A percentile compares a stretch with the other conserved stretches of the same genome.
These are phyloP conservation scores for Tubosaeta sp. DNA, from an alignment of 768 basidiomycete genomes.

Conservation along the genomic window DNA sequence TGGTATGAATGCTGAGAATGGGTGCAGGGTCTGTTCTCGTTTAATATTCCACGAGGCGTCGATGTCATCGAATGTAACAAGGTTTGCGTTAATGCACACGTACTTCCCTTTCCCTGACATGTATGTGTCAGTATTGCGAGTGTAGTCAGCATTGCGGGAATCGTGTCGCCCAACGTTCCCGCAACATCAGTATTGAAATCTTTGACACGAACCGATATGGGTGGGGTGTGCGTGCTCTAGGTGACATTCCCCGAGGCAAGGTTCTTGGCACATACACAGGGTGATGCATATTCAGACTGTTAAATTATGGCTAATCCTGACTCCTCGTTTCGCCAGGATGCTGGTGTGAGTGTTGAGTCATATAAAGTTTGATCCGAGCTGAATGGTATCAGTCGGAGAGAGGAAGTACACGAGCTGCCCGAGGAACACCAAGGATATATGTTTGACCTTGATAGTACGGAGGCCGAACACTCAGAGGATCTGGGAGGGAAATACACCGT, in stretches of 20 bases:
- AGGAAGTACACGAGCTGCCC: constrained; percentile 36
- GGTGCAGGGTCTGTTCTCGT: constrained; percentile 47
- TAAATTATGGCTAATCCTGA: constrained; percentile 1
- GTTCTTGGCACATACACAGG: constrained; percentile 69
- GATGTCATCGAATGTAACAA: constrained; percentile 67
- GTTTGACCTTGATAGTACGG: constrained; percentile 63
- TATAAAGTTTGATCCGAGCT: background rate
- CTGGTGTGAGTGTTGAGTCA: constrained; percentile 39
- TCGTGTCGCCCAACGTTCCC: constrained; percentile 57
- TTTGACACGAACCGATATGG: constrained; percentile 59
- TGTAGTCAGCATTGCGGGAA: constrained; percentile 49
- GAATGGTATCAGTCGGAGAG: constrained; percentile 36
- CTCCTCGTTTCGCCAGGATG: constrained; percentile 29
- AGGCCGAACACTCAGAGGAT: constrained; percentile 35
- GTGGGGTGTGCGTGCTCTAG: constrained; percentile 59
- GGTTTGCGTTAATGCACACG: constrained; percentile 29
- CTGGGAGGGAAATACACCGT: constrained; percentile 45
- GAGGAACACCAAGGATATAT: constrained; percentile 42
- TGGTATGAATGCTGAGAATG: background rate
- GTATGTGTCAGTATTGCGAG: constrained; percentile 36
- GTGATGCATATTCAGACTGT: constrained; percentile 32
- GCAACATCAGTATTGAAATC: constrained; percentile 56
- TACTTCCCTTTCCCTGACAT: background rate
- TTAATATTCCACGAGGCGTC: constrained; percentile 37
- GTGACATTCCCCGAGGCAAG: constrained; percentile 44